These are phyloP conservation scores for Fusarium protoensiforme DNA, from an alignment of 2,329 filamentous ascomycete species.

Conservation along the genomic window DNA sequence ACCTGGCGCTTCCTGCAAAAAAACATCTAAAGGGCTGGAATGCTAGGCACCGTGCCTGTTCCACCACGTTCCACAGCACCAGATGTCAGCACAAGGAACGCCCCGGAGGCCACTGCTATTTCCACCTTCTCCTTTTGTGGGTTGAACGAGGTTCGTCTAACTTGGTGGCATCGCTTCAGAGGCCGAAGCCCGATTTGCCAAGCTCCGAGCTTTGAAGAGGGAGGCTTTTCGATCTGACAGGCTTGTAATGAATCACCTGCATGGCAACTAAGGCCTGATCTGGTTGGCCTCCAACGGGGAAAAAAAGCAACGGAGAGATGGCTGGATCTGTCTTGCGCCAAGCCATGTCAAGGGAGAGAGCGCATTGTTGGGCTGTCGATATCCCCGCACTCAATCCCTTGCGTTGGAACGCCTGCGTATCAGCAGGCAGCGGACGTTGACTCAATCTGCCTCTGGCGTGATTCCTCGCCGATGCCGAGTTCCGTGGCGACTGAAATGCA, in stretches of 20 bases:
- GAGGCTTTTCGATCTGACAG: slow-evolving; percentile 1
- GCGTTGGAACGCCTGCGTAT: neutral
- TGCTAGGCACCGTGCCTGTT: slow-evolving; percentile 12
- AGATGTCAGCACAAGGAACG: slow-evolving; percentile 7
- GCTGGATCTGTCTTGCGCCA: neutral
- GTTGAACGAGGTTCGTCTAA: neutral
- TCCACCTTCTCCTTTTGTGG: neutral
- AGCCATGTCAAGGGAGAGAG: slow-evolving; percentile 23
- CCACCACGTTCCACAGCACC: slow-evolving; percentile 13
- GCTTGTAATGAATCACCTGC: slow-evolving; percentile 16
- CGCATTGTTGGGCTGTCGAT: slow-evolving; percentile 1
- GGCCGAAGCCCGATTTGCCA: slow-evolving; percentile 8
- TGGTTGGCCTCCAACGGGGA: neutral
- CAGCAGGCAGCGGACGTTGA: neutral
- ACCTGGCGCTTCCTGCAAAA: neutral
- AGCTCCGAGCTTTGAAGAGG: slow-evolving; percentile 1
- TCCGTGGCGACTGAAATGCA: slow-evolving; percentile 1
- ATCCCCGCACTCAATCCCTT: slow-evolving; percentile 19
- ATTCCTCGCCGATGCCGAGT: neutral
- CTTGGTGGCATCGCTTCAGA: slow-evolving; percentile 17
- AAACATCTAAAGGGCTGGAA: slow-evolving; percentile 1
- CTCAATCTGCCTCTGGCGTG: neutral
- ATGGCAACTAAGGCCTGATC: neutral
- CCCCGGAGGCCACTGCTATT: slow-evolving; percentile 12
- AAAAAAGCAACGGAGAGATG: neutral